These are phyloP conservation scores for Gryganskiella cystojenkinii DNA, from an alignment of 192 early-diverging fungal genomes.

Conservation along the genomic window DNA sequence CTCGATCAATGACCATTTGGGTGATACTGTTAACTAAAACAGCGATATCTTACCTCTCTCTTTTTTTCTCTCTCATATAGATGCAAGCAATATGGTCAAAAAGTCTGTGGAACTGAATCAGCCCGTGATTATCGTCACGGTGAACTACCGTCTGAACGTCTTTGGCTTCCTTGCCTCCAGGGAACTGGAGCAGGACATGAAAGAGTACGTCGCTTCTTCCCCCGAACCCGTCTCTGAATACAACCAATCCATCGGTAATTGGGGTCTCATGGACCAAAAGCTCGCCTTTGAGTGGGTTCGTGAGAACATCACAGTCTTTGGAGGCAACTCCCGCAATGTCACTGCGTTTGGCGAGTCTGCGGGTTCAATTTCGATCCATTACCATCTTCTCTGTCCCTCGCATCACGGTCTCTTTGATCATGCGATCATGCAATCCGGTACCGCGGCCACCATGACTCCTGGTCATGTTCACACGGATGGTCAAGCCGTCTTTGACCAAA, in stretches of 20 bases:
- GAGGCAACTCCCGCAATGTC: constrained; percentile 15
- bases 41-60: too few relatives aligned
- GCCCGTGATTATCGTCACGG: constrained; percentile 53
- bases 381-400: constrained; percentile 19
- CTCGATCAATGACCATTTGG: not conserved
- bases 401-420: constrained; percentile 37
- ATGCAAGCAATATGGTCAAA: constrained; percentile 29
- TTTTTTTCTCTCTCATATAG: not conserved
- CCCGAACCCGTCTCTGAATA: not conserved
- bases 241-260: constrained; percentile 29
- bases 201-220: constrained; percentile 7
- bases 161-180: constrained; percentile 56
- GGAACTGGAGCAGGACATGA: constrained; percentile 27
- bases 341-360: constrained; percentile 37
- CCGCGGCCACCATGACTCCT: constrained; percentile 5
- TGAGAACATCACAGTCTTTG: constrained; percentile 21
- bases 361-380: constrained; percentile 27
- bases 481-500: constrained; percentile 15
- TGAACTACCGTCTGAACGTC: constrained; percentile 61
- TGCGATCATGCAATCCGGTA: constrained; percentile 47
- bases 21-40: not conserved
- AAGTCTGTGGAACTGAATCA: constrained; percentile 21
- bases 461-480: constrained; percentile 4
- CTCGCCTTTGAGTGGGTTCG: constrained; percentile 38
- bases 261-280: constrained; percentile 42